Percentiles rank a stretch among this genome's conserved stretches.
phyloP scores from a whole-genome alignment of 2,329 filamentous ascomycete genomes.

The Blastomyces parvus region DNA sequence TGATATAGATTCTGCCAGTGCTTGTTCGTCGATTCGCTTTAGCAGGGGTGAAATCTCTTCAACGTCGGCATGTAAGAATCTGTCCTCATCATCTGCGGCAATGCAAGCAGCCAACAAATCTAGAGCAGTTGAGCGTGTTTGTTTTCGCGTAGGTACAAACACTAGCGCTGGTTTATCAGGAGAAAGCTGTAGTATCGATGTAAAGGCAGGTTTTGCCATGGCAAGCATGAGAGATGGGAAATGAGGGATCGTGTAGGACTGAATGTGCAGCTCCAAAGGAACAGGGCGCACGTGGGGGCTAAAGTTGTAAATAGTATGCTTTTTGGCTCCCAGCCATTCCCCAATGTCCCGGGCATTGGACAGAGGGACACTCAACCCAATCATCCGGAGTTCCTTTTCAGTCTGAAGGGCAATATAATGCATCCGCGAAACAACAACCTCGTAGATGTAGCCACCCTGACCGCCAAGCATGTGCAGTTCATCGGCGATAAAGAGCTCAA shows the following conservation, averaged over 20 bases:
- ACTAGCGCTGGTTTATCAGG: conserved; percentile 80
- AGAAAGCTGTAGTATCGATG: conserved; percentile 79
- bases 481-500: conserved; percentile 87
- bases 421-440: conserved; percentile 95
- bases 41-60: conserved; percentile 76
- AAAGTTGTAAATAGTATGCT: conserved; percentile 98
- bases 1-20: conserved; percentile 76
- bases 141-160: conserved; percentile 89
- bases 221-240: conserved; percentile 97
- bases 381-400: conserved; percentile 72
- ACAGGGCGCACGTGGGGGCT: conserved; percentile 83
- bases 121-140: conserved; percentile 75
- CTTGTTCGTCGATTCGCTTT: conserved; percentile 72
- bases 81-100: conserved; percentile 82
- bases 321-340: conserved; percentile 95
- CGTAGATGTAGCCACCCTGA: conserved; percentile 78
- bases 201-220: conserved; percentile 91
- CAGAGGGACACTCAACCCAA: conserved; percentile 83
- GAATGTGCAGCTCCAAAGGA: conserved; percentile 85
- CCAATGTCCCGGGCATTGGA: conserved; percentile 89
- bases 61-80: conserved; percentile 77
- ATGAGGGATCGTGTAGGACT: conserved; percentile 91
- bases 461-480: conserved; percentile 90
- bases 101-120: conserved; percentile 82
- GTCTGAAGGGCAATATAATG: conserved; percentile 88